A percentile compares a stretch with the other conserved stretches of the same genome.
Conservation (phyloP, 2,329 filamentous ascomycete species). For the Epichloe festucae region DNA sequence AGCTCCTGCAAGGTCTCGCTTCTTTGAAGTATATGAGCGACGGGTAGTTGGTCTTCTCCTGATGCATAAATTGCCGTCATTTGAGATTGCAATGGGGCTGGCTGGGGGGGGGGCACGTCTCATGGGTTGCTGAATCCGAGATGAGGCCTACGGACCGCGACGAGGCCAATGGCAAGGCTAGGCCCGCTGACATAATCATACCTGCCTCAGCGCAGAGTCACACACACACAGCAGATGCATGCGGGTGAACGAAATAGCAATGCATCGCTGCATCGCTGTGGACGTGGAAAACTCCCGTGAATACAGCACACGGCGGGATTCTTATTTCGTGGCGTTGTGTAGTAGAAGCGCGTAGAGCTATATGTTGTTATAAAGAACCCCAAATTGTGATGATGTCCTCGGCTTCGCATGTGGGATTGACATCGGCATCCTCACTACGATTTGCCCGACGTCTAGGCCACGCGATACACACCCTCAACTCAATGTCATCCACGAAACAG, state of each 20-base stretch:
- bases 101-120: not conserved
- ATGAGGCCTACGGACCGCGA: not conserved
- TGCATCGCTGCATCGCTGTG: not conserved
- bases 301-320: not conserved
- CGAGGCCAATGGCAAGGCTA: slow-evolving; percentile 2
- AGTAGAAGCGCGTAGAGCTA: not conserved
- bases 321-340: not conserved
- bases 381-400: not conserved
- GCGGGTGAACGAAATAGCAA: not conserved
- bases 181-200: slow-evolving; percentile 4
- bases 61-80: not conserved
- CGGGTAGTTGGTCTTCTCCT: not conserved
- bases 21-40: not conserved
- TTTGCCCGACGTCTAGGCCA: too few species aligned
- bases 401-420: not conserved
- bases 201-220: not conserved
- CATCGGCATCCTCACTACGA: too few species aligned
- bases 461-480: not conserved
- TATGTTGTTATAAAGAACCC: not conserved
- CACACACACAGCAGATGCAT: not conserved
- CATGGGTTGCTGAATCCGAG: not conserved
- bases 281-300: not conserved
- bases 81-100: not conserved
- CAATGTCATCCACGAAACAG: not conserved
- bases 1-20: not conserved